Evolutionary conservation across 768 basidiomycete species (phyloP), one percentile per base, ranked within the genome.

Genomic region (Tylopilus plumbeoviolaceoides): DNA sequence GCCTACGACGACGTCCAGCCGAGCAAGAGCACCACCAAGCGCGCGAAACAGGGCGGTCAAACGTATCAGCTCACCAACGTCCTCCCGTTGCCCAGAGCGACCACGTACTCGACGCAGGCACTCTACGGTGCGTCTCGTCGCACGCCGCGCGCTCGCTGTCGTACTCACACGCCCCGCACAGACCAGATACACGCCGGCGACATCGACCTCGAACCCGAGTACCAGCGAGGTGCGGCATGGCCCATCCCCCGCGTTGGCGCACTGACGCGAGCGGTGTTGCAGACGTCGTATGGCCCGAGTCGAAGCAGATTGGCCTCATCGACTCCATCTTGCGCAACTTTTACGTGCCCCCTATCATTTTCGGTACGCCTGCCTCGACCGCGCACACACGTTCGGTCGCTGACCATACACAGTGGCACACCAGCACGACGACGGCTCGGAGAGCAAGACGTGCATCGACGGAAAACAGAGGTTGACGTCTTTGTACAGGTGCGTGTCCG

Each of bases 401-500:
- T 35, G 33, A 35, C 28, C 28, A 23, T 7, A 30, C 28, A 10
- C 74, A 83, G 84, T 54, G 76, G 81, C 12, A 70, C 67, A 78
- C 20, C 65, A 72, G 2, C 61, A 66, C 31, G 78, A 83, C 0
- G 87, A 90, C 59, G 89, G 89, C 0, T 70, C 78, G 0, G 87
- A 88, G 61, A 75, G 71, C 4, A 81, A 80, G 59, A 82, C 80
- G 1, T 88, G 86, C 59, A 87, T 88, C 8, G 88, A 90, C 59
- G 90, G 90, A 17, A 92, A 92, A 62, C 90, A 92, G 63, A 72
- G 90, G 23, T 65, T 90, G 44, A 90, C 87, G 0, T 89, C 87
- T 0, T 84, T 92, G 44, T 75, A 82, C 43, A 73, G 78, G 87
- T 86, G 58, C 15, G 82, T 69, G 5, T 39, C 35, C 36, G 40